Evolutionary conservation across 139 green algal species (phyloP).

Genomic region (Micromonas commoda): DNA sequence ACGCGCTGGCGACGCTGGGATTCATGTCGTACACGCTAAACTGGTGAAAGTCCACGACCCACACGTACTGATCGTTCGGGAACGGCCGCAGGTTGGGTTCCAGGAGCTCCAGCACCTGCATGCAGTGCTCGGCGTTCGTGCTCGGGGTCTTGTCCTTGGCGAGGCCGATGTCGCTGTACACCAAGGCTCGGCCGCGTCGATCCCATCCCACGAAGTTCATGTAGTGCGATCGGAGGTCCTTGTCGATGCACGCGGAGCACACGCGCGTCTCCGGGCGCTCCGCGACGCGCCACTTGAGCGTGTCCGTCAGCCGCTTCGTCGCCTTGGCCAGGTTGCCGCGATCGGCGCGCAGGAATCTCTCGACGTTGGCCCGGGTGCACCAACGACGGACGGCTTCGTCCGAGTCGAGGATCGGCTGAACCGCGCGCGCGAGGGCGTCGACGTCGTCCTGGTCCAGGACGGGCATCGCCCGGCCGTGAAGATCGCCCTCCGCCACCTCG

Average conservation of each 20-base stretch:
- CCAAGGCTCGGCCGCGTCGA: background rate
- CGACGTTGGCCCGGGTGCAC: no score
- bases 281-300: background rate
- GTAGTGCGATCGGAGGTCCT: background rate
- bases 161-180: conserved; percentile 12
- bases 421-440: no score
- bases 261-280: background rate
- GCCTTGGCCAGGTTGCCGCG: background rate
- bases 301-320: conserved; percentile 4
- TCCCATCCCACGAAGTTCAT: background rate
- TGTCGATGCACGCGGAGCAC: background rate
- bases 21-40: background rate
- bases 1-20: background rate
- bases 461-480: no score
- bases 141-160: background rate
- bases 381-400: no score
- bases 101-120: conserved; percentile 3
- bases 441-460: no score
- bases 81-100: background rate
- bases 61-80: conserved; percentile 19
- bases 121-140: conserved; percentile 2
- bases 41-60: conserved; percentile 21
- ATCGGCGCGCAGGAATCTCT: conserved; percentile 17
- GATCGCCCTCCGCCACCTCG: no score
- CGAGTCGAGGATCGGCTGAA: no score